Evolutionary conservation across 2,329 filamentous ascomycete genomes (phyloP), one percentile per base, ranked within the genome.

Genomic region (Colletotrichum lini): DNA sequence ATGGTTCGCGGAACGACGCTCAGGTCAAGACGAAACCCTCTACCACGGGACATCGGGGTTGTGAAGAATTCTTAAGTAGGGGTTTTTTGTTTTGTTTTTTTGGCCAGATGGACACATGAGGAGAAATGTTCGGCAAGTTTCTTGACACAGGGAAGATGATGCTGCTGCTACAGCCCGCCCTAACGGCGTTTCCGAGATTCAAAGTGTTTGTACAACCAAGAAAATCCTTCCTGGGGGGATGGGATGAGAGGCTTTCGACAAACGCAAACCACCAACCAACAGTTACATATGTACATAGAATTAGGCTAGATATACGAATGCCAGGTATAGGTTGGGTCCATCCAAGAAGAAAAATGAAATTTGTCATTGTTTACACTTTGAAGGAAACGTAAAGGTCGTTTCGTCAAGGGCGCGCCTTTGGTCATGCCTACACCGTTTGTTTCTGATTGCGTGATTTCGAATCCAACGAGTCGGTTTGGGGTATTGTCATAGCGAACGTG

Each of bases 401-500:
- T 50, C 30, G 45, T 52, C 26, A 7, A 61, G 59, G 59, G 52
- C 52, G 52, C 8, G 9, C 40, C n/a, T 50, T 18, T 13, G 35
- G 38, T 61, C 59, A 61, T 61, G 45, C 15, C 30, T 61, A 50
- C 59, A 61, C 45, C 59, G 10, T 42, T 30, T 30, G 30, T 7
- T 30, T 30, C 30, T 40, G 53, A 2, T 21, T 52, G 13, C 10
- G 35, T 56, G 40, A n/a, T 56, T n/a, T 42, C 38, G 45, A 38
- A 52, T 15, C n/a, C 59, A 61, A 52, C 59, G 59, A 30, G 30
- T 30, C 30, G 30, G 30, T 30, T 52, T 45, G 30, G 44, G 26
- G n/a, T 61, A 21, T 60, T 66, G 40, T 54, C 63, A 38, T 67
- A 49, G 40, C 67, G 38, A 40, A 59, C 54, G 53, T 67, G 23